These are phyloP conservation scores for Euphrasia arctica DNA, from an alignment of 305 asterid genomes.

Conservation along the genomic window DNA sequence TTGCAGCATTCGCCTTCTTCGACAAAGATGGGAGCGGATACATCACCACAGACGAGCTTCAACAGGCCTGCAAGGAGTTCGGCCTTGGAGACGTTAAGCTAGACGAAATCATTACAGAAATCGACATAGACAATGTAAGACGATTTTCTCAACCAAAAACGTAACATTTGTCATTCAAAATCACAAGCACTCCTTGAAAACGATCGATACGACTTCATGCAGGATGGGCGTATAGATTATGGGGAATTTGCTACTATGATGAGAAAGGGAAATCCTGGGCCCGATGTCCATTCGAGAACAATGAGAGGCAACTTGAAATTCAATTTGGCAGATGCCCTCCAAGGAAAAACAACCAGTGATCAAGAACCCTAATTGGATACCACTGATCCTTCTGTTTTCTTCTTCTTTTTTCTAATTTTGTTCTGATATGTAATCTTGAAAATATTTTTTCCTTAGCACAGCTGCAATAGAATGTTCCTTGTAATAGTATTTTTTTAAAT, in stretches of 20 bases:
- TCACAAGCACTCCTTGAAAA: neutral
- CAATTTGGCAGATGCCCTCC: slow-evolving; percentile 65
- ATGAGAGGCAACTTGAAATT: slow-evolving; percentile 73
- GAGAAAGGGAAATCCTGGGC: slow-evolving; percentile 59
- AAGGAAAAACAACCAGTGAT: slow-evolving; percentile 29
- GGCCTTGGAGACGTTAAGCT: slow-evolving; percentile 63
- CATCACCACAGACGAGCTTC: slow-evolving; percentile 84
- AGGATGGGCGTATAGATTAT: slow-evolving; percentile 88
- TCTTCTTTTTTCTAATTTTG: no score
- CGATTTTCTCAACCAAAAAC: neutral
- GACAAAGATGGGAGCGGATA: slow-evolving; percentile 96
- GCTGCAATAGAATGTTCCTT: neutral
- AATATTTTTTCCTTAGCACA: neutral
- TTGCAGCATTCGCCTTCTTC: slow-evolving; percentile 87
- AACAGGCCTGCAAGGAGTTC: slow-evolving; percentile 76
- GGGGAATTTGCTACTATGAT: slow-evolving; percentile 96
- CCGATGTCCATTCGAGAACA: slow-evolving; percentile 49
- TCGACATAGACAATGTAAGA: slow-evolving; percentile 74
- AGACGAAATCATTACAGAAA: slow-evolving; percentile 75
- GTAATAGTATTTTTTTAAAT: neutral
- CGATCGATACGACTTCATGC: slow-evolving; percentile 2
- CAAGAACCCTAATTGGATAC: slow-evolving; percentile 23
- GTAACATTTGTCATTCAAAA: neutral
- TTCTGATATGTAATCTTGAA: neutral
- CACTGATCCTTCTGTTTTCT: neutral